phyloP scores from a whole-genome alignment of 2,329 filamentous ascomycete species.

The Sporothrix globosa region DNA sequence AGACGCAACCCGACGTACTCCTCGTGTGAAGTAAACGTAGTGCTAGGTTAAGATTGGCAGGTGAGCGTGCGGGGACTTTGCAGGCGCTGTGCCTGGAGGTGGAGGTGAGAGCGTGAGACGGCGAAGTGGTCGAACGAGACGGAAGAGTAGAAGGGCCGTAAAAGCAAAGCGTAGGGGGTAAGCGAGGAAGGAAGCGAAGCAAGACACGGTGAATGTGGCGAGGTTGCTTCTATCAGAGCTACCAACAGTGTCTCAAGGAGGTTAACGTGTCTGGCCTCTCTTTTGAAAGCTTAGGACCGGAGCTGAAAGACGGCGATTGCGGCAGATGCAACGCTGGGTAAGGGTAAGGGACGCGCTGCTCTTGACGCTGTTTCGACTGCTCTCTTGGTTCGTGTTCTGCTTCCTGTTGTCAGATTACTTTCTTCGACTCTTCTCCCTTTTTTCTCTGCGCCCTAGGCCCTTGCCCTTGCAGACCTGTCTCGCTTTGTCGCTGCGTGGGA shows the following conservation, averaged over 20 bases:
- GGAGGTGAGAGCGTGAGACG: too few relatives aligned
- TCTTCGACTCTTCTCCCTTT: background rate
- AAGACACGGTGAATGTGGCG: background rate
- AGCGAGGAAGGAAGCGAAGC: slow-evolving; percentile 3
- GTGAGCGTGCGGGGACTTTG: background rate
- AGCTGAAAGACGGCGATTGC: background rate
- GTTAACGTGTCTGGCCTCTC: background rate
- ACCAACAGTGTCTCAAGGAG: background rate
- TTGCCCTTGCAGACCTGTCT: background rate
- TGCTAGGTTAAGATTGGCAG: background rate
- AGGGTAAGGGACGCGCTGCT: background rate
- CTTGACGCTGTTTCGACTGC: background rate
- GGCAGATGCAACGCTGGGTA: background rate
- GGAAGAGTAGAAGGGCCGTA: background rate
- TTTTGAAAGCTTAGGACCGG: background rate
- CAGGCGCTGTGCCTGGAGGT: background rate
- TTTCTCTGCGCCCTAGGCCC: background rate
- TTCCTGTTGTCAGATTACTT: background rate
- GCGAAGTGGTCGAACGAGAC: background rate
- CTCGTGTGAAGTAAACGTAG: background rate
- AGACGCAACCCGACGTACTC: background rate
- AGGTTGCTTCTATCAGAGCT: background rate
- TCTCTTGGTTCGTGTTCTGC: background rate
- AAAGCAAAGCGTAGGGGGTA: background rate
- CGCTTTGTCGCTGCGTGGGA: background rate